phyloP scores from a whole-genome alignment of 2,329 filamentous ascomycete species.

The Byssoonygena ceratinophila region DNA sequence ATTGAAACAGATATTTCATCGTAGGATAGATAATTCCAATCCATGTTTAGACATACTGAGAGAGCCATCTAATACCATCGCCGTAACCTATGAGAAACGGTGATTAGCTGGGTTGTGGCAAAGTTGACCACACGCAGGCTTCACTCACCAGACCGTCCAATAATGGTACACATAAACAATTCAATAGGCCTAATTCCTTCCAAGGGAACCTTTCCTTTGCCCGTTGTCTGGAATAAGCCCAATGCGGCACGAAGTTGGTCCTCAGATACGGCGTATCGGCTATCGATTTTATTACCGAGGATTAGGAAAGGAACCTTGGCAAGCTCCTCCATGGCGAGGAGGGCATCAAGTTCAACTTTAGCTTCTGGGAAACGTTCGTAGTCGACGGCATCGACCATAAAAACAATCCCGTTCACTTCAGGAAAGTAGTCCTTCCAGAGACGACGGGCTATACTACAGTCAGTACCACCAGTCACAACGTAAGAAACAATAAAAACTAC shows the following conservation, averaged over 20 bases:
- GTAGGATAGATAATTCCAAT: neutral
- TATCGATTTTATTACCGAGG: conserved; percentile 98
- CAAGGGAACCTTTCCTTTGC: conserved; percentile 85
- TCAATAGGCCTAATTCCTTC: conserved; percentile 92
- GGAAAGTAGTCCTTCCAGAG: conserved; percentile 97
- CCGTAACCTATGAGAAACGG: conserved; percentile 55
- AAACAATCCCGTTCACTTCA: conserved; percentile 91
- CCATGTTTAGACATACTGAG: conserved; percentile 67
- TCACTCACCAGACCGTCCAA: conserved; percentile 78
- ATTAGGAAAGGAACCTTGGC: conserved; percentile 91
- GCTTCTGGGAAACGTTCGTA: conserved; percentile 87
- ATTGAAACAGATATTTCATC: neutral
- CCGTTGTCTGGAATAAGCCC: conserved; percentile 89
- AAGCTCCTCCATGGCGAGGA: conserved; percentile 93
- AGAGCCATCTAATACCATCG: conserved; percentile 82
- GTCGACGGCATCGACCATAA: conserved; percentile 96
- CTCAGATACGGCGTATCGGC: conserved; percentile 89
- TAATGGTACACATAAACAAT: conserved; percentile 98
- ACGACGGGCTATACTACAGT: conserved; percentile 56
- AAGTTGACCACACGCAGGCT: neutral
- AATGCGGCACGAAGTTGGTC: conserved; percentile 87
- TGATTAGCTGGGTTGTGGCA: neutral
- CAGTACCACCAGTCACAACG: neutral
- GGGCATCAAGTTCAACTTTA: conserved; percentile 92
- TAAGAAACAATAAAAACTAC: conserved; percentile 28